These are phyloP conservation scores for Phytophthora pisi DNA, from an alignment of 352 stramenopile genomes.

Conservation along the genomic window DNA sequence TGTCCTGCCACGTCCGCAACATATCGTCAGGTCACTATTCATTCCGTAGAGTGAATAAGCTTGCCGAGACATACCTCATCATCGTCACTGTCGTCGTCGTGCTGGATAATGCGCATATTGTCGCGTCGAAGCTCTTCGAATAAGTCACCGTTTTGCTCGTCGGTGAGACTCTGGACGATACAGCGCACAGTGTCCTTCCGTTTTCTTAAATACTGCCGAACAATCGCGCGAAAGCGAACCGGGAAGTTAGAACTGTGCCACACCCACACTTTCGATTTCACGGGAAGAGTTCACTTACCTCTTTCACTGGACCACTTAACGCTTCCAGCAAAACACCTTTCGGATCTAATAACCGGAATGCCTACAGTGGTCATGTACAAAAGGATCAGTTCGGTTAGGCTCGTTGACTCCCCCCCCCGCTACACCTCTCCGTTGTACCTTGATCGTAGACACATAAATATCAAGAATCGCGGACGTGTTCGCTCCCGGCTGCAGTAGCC, in stretches of 20 bases:
- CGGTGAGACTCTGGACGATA: slow-evolving; percentile 94
- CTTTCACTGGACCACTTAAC: slow-evolving; percentile 68
- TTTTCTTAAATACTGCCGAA: slow-evolving; percentile 88
- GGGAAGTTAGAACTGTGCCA: neutral
- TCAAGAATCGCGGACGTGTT: slow-evolving; percentile 97
- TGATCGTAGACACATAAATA: slow-evolving; percentile 98
- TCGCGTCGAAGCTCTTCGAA: slow-evolving; percentile 95
- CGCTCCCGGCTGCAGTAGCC: slow-evolving; percentile 95
- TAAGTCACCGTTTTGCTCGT: slow-evolving; percentile 92
- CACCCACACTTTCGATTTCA: neutral
- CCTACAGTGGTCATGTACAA: slow-evolving; percentile 29
- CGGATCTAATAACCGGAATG: slow-evolving; percentile 93
- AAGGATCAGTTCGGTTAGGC: neutral
- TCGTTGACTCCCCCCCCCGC: too few relatives aligned
- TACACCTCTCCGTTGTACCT: slow-evolving; percentile 38
- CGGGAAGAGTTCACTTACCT: slow-evolving; percentile 36
- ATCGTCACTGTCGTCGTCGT: slow-evolving; percentile 93
- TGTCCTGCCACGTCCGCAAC: slow-evolving; percentile 43
- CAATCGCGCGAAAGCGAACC: neutral
- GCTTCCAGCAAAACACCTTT: slow-evolving; percentile 92
- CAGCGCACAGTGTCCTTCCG: slow-evolving; percentile 97
- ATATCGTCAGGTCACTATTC: neutral
- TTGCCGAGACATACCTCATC: slow-evolving; percentile 69
- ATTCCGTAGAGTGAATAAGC: neutral
- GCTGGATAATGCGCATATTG: slow-evolving; percentile 92